Conservation (phyloP, 2,329 filamentous ascomycete genomes). For the Microcera coccophila region DNA sequence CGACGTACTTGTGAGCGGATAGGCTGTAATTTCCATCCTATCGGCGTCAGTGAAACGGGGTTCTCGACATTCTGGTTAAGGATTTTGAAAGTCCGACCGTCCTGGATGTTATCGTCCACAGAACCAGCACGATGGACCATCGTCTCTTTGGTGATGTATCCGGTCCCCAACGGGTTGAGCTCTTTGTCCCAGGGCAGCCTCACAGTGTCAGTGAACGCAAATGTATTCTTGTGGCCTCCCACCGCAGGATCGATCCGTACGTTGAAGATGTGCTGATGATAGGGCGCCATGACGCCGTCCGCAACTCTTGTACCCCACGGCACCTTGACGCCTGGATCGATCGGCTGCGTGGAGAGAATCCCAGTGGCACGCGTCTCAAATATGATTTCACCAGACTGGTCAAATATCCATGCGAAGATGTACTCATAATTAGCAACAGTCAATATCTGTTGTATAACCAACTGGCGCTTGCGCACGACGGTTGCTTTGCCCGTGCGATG, state of each 20-base stretch:
- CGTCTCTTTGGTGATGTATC: slow-evolving; percentile 39
- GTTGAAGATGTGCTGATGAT: slow-evolving; percentile 63
- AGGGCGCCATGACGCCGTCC: slow-evolving; percentile 56
- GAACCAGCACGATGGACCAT: slow-evolving; percentile 39
- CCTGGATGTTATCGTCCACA: slow-evolving; percentile 43
- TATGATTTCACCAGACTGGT: slow-evolving; percentile 42
- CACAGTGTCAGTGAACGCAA: slow-evolving; percentile 6
- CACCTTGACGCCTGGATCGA: slow-evolving; percentile 48
- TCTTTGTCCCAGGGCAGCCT: slow-evolving; percentile 27
- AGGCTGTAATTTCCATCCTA: slow-evolving; percentile 43
- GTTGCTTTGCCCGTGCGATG: slow-evolving; percentile 52
- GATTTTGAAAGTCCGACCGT: slow-evolving; percentile 46
- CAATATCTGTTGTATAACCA: slow-evolving; percentile 56
- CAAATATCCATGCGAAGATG: slow-evolving; percentile 39
- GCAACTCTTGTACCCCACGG: slow-evolving; percentile 56
- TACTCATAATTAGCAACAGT: slow-evolving; percentile 60
- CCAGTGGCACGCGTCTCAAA: slow-evolving; percentile 31
- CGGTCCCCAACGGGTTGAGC: slow-evolving; percentile 49
- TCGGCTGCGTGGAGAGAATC: slow-evolving; percentile 39
- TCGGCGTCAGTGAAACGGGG: slow-evolving; percentile 18
- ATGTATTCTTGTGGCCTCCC: slow-evolving; percentile 48
- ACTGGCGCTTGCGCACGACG: slow-evolving; percentile 48
- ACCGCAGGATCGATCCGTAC: slow-evolving; percentile 58
- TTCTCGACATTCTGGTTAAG: slow-evolving; percentile 40
- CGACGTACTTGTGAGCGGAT: too few species aligned